phyloP scores from a whole-genome alignment of 345 rosid species.

The Linum tenue region DNA sequence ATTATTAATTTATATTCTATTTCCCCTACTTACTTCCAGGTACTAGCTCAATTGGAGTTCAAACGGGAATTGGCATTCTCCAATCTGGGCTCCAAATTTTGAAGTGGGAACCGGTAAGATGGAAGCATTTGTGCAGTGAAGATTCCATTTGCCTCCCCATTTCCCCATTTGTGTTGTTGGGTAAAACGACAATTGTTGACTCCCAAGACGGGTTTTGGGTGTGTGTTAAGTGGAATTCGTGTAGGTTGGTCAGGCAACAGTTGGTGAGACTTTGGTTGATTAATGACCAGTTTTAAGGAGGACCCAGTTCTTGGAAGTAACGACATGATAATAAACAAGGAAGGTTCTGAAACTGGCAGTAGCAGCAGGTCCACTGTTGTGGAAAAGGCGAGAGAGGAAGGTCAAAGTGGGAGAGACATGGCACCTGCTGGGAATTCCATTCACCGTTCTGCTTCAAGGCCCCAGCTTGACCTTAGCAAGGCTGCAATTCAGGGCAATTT shows the following conservation, averaged over 20 bases:
- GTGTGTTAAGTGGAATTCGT: constrained; percentile 14
- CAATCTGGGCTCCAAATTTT: too few species aligned
- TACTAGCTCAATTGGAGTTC: too few species aligned
- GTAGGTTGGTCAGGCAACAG: constrained; percentile 24
- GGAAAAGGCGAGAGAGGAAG: constrained; percentile 29
- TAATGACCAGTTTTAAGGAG: constrained; percentile 34
- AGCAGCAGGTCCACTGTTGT: constrained; percentile 6
- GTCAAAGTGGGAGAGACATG: constrained; percentile 57
- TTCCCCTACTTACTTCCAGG: too few species aligned
- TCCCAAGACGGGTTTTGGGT: constrained; percentile 14
- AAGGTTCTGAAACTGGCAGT: constrained; percentile 13
- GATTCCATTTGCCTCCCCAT: neutral
- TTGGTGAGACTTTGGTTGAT: constrained; percentile 15
- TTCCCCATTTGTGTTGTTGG: neutral
- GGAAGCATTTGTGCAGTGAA: neutral
- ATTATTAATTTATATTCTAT: too few species aligned
- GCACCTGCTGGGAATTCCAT: constrained; percentile 49
- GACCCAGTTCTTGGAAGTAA: constrained; percentile 39
- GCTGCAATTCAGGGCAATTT: constrained; percentile 91
- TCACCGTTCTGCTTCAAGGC: constrained; percentile 87
- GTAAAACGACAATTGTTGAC: neutral
- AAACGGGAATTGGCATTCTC: too few species aligned
- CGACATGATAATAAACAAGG: constrained; percentile 10
- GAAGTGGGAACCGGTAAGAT: too few species aligned
- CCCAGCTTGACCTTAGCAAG: constrained; percentile 91